Base-by-base conservation (phyloP, 208 protist genomes). In the Wallacemonas collosoma region DNA sequence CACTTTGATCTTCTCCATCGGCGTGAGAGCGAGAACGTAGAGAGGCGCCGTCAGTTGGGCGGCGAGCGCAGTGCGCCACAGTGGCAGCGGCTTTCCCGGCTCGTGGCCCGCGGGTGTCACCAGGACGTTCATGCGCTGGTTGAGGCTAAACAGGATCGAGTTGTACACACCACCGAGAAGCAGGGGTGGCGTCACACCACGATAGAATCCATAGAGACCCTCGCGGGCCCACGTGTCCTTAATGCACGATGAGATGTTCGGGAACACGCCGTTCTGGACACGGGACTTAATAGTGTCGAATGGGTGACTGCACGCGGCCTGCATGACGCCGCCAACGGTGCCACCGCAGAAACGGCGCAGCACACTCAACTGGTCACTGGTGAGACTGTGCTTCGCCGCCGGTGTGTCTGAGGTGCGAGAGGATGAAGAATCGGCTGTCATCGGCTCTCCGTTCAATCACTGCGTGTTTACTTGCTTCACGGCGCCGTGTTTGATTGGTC, bases 271-370 rank as follows among this genome's bases (percentile, higher is more conserved):
- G 58, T 81, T 77, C 68, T 93, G 88, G 48, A 93, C 73, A 9
- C 85, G 85, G 26, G 81, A 82, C 68, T 93, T 93, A 57, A 93
- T 77, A 8, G 85, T 91, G 55, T 93, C 88, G 53, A 93, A 82
- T 2, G 88, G 88, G 72, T 93, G 83, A 60, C 82, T 87, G n/a
- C 67, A 76, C 45, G 71, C 69, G 2, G 88, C 88, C 80, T 89
- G 88, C 73, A 91, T 61, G 39, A 91, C 73, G 4, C 88, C 88
- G 38, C 85, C 83, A 1, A 89, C 62, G 35, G 85, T 88, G 55
- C 88, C 88, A 1, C 85, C 88, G 9, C 80, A 36, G 45, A 93
- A 70, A 3, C 80, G 83, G 11, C 85, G 83, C 43, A 86, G 50
- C 51, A 89, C 75, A 15, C 62, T 83, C n/a, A 77, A 17, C 44